Percentiles rank a stretch among this genome's conserved stretches.
These are phyloP conservation scores for Hibiscus tridactylites DNA, from an alignment of 345 rosid species.

Conservation along the genomic window DNA sequence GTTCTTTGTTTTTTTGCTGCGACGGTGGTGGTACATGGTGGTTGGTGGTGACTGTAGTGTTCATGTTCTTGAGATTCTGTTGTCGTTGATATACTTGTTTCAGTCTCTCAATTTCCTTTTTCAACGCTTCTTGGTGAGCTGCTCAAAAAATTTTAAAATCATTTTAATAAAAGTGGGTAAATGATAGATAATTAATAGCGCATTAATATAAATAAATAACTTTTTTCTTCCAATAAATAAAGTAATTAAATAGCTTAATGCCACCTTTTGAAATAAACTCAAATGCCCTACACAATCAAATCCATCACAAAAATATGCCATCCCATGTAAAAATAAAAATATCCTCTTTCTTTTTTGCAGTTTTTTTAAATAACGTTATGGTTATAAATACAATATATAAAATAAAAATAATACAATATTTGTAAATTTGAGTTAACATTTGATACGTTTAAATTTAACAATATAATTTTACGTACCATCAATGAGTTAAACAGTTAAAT, in stretches of 20 bases:
- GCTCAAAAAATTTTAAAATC: background rate
- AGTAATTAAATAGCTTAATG: too few relatives aligned
- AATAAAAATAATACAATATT: too few relatives aligned
- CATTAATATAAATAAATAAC: background rate
- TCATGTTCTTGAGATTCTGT: conserved; percentile 41
- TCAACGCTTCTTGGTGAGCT: conserved; percentile 70
- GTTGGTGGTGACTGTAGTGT: background rate
- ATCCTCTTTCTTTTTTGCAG: too few relatives aligned
- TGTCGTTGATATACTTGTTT: conserved; percentile 50
- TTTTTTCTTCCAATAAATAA: background rate
- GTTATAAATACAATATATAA: too few relatives aligned
- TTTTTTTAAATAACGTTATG: too few relatives aligned
- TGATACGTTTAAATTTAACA: too few relatives aligned
- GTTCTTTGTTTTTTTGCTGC: background rate
- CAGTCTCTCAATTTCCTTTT: conserved; percentile 61
- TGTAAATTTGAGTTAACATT: too few relatives aligned
- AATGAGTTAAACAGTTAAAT: too few relatives aligned
- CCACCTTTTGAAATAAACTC: background rate
- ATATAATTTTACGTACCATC: too few relatives aligned
- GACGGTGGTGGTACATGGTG: conserved; percentile 1
- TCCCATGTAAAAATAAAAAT: too few relatives aligned
- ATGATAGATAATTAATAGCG: background rate
- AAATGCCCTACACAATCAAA: background rate
- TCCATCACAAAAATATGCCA: too few relatives aligned
- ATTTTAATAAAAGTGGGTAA: background rate